A percentile compares a stretch with the other conserved stretches of the same genome.
Evolutionary conservation across 2,329 filamentous ascomycete genomes (phyloP).

Genomic region (Chrysosporium keratinophilum): DNA sequence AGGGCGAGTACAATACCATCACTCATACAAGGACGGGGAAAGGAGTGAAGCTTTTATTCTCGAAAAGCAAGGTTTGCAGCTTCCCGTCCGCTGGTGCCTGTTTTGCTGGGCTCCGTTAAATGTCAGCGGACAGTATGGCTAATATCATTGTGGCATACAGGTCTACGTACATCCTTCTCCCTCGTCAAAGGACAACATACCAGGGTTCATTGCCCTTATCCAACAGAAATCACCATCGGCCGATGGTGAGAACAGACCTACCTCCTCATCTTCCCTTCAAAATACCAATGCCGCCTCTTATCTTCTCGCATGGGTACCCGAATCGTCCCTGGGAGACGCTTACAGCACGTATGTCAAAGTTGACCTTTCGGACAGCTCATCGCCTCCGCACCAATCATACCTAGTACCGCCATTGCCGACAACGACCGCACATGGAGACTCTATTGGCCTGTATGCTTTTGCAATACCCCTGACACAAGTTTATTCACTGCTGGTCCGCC

Average conservation of each 20-base stretch:
- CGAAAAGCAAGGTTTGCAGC: conserved; percentile 76
- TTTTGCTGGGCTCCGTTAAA: not conserved
- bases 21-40: conserved; percentile 64
- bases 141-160: conserved; percentile 33
- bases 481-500: conserved; percentile 80
- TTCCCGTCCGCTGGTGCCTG: not conserved
- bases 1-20: conserved; percentile 90
- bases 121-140: not conserved
- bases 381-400: conserved; percentile 73
- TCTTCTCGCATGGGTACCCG: conserved; percentile 86
- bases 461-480: conserved; percentile 82
- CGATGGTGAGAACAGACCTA: conserved; percentile 24
- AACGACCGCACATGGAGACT: conserved; percentile 61
- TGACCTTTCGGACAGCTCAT: conserved; percentile 73
- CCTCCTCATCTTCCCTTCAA: conserved; percentile 37
- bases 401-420: conserved; percentile 87
- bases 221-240: conserved; percentile 60
- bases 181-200: conserved; percentile 88
- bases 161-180: conserved; percentile 94
- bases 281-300: conserved; percentile 55
- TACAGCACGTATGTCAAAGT: conserved; percentile 91
- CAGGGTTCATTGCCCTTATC: conserved; percentile 83
- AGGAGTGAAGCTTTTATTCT: conserved; percentile 82
- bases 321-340: conserved; percentile 74
- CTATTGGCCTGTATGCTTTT: conserved; percentile 75